A percentile compares a stretch with the other conserved stretches of the same genome.
Evolutionary conservation across 208 protist genomes (phyloP).

Genomic region (Leptomonas seymouri): DNA sequence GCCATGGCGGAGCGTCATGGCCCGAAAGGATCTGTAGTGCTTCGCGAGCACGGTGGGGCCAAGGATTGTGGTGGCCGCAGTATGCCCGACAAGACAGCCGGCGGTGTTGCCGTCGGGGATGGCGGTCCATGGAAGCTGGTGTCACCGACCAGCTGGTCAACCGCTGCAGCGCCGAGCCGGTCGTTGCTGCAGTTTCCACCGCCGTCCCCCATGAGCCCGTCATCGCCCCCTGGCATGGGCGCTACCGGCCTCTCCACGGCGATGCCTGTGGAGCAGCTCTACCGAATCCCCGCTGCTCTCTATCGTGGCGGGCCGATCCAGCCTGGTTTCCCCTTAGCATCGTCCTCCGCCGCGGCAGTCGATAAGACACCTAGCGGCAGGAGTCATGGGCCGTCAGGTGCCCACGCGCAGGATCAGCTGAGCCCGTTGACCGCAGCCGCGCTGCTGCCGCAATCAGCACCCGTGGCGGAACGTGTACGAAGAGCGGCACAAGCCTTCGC

Average conservation of each 20-base stretch:
- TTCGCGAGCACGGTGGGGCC: background rate
- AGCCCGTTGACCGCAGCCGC: background rate
- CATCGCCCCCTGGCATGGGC: background rate
- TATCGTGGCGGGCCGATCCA: background rate
- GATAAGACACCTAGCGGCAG: background rate
- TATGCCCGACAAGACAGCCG: background rate
- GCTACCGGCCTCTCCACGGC: slow-evolving; percentile 5
- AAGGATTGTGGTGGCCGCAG: background rate
- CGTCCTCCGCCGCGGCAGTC: background rate
- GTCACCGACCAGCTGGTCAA: background rate
- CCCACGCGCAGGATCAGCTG: too few relatives aligned
- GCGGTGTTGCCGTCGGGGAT: background rate
- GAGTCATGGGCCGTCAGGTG: background rate
- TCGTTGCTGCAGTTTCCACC: background rate
- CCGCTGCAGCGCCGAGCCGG: background rate
- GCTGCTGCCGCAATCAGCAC: background rate
- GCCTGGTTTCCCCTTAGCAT: too few relatives aligned
- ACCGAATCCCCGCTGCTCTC: slow-evolving; percentile 6
- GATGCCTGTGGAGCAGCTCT: slow-evolving; percentile 19
- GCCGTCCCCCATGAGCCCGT: slow-evolving; percentile 1
- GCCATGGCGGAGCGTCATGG: background rate
- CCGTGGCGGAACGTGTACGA: slow-evolving; percentile 21
- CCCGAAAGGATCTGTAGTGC: background rate
- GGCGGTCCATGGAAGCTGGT: background rate
- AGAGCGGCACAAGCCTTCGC: slow-evolving; percentile 24